phyloP scores from a whole-genome alignment of 139 green algal genomes.

The Picochlorum sp. region DNA sequence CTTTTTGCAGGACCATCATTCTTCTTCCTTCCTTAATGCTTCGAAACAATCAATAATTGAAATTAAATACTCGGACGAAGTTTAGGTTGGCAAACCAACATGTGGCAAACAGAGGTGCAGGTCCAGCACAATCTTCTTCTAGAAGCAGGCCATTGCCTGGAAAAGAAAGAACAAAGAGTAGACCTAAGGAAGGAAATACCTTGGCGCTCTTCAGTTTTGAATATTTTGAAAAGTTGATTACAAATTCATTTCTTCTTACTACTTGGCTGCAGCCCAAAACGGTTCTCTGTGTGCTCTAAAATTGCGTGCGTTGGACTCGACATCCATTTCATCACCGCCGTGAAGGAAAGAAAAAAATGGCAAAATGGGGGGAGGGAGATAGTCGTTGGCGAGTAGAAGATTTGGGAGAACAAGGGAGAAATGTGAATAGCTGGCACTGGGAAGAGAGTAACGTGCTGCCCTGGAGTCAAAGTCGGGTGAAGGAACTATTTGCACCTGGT shows the following conservation, averaged over 20 bases:
- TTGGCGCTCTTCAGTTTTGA: neutral
- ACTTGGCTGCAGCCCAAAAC: neutral
- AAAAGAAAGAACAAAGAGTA: neutral
- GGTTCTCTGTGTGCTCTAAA: neutral
- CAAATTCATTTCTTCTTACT: neutral
- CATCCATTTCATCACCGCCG: neutral
- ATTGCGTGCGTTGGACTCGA: neutral
- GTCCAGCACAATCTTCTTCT: neutral
- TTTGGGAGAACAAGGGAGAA: conserved; percentile 52
- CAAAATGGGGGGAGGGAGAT: conserved; percentile 79
- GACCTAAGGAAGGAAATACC: neutral
- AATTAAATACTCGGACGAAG: no score
- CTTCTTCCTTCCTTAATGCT: no score
- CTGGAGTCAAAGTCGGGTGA: conserved; percentile 52
- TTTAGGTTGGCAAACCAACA: no score
- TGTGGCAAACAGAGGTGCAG: no score
- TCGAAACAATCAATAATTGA: no score
- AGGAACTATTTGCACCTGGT: conserved; percentile 34
- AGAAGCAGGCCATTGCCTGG: neutral
- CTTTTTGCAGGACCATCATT: no score
- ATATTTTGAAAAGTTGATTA: neutral
- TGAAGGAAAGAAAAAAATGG: conserved; percentile 26
- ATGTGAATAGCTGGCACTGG: conserved; percentile 82
- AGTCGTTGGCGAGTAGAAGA: conserved; percentile 82
- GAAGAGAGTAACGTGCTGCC: conserved; percentile 58